phyloP scores from a whole-genome alignment of 2,329 filamentous ascomycete genomes.

The Leptographium flavum region DNA sequence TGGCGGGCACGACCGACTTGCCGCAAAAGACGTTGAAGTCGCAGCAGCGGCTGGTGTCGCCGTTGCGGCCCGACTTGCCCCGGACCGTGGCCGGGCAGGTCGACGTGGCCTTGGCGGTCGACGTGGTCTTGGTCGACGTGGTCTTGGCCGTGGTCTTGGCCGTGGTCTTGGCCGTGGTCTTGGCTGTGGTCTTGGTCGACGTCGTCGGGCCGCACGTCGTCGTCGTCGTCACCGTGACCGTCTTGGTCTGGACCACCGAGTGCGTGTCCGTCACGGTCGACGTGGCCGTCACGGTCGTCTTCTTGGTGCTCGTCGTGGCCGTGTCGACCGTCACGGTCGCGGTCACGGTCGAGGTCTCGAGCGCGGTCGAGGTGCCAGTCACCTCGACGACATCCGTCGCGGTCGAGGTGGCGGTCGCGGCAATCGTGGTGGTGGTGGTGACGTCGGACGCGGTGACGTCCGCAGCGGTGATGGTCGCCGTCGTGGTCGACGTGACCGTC shows the following conservation, averaged over 20 bases:
- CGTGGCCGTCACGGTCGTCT: background rate
- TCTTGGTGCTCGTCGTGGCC: background rate
- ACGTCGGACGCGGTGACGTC: background rate
- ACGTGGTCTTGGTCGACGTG: background rate
- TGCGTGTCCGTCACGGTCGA: background rate
- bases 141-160: background rate
- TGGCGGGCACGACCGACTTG: background rate
- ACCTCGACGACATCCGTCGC: background rate
- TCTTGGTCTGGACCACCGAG: background rate
- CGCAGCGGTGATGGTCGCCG: background rate
- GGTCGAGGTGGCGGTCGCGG: conserved; percentile 3
- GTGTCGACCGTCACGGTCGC: background rate
- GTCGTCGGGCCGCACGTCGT: too few species aligned
- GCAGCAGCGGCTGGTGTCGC: background rate
- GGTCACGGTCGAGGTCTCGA: too few species aligned
- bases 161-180: background rate
- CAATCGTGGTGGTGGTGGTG: background rate
- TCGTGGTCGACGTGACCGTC: background rate
- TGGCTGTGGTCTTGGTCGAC: too few species aligned
- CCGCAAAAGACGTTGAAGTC: conserved; percentile 3
- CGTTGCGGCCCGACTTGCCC: background rate
- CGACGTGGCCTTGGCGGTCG: background rate
- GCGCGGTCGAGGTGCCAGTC: background rate
- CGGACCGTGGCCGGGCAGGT: background rate
- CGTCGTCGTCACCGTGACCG: background rate